Evolutionary conservation across 805 yeast genomes (phyloP), one percentile per base, ranked within the genome.

Genomic region (Candida easanensis): DNA sequence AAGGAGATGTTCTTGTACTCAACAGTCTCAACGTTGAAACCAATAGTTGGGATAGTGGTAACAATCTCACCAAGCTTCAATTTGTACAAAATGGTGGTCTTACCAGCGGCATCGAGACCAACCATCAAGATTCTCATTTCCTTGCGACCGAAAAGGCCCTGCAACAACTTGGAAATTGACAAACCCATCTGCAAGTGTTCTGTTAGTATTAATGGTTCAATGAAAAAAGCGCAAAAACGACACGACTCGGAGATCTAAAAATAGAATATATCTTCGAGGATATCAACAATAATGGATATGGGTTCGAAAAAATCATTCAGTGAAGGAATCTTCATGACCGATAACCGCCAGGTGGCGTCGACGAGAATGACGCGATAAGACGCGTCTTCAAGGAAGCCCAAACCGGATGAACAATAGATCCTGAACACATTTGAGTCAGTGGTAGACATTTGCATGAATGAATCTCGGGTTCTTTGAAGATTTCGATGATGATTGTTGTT

Each of bases 101-200:
- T 89, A 84, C 97, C 97, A 57, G 97, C 97, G 64, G 96, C 96
- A 71, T 89, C 97, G 62, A 89, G 80, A 73, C 97, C 97, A 65
- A 89, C 97, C 97, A 89, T 89, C 70, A 89, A 82, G 64, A 89
- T 89, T 76, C 97, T 85, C 97, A 89, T 90, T 70, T 89, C 98
- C 76, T 86, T 90, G 73, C 88, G 89, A 75, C 97, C 97, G 65
- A 91, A 87, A 60, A 90, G 93, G 80, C 90, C 91, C 70, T 83
- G 83, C 69, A 91, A 85, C 72, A 90, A 80, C 74, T 88, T 90
- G 54, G 97, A 91, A 71, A 90, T 81, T 60, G 89, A 86, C 72
- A 90, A 77, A 79, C 98, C 98, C 98, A 91, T 90, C 74, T 70
- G 42, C 8, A 17, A 9, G 14, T 8, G 9, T 19, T 19, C 15